These are phyloP conservation scores for Rhodomyrtus psidioides DNA, from an alignment of 441 rosid genomes.

Conservation along the genomic window DNA sequence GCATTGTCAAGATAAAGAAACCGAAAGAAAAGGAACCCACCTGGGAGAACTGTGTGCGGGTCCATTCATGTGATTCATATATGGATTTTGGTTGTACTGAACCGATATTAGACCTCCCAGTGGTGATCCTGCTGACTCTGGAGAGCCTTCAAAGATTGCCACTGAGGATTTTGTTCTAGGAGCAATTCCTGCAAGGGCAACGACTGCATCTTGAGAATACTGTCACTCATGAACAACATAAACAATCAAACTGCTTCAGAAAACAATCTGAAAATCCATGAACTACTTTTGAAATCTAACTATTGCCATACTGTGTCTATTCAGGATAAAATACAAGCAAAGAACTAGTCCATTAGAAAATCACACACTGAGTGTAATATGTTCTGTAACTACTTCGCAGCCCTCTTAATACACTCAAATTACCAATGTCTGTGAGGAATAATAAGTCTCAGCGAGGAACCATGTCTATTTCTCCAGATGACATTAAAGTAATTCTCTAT, in stretches of 20 bases:
- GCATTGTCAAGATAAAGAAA: not conserved
- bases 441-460: not conserved
- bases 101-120: slow-evolving; percentile 41
- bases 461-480: not conserved
- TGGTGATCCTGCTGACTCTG: slow-evolving; percentile 25
- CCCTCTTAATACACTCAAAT: not conserved
- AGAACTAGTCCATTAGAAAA: not conserved
- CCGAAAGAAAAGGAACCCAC: slow-evolving; percentile 21
- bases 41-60: slow-evolving; percentile 24
- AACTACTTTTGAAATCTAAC: not conserved
- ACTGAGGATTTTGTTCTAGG: slow-evolving; percentile 20
- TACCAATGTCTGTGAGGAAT: not conserved
- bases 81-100: slow-evolving; percentile 40
- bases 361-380: not conserved
- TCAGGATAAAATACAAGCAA: not conserved
- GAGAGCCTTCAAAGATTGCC: slow-evolving; percentile 30
- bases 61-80: slow-evolving; percentile 26
- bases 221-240: not conserved
- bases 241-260: not conserved
- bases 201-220: not conserved
- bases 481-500: not conserved
- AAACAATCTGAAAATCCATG: not conserved
- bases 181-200: slow-evolving; percentile 44
- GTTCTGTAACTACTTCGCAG: not conserved
- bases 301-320: not conserved